Conservation (phyloP, 805 yeast species). For the Monosporozyma aerobia region DNA sequence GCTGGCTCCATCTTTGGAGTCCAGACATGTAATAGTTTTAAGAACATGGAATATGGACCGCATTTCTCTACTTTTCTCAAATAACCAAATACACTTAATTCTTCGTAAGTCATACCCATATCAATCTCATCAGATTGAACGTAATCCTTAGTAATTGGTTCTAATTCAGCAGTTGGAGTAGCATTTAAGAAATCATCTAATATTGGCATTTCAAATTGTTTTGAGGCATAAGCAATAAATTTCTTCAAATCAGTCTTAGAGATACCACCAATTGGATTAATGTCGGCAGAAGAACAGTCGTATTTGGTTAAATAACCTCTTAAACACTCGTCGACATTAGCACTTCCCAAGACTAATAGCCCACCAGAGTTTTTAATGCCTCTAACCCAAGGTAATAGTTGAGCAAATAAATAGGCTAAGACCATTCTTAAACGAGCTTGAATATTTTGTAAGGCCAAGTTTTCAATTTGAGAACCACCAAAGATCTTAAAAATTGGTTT, state of each 20-base stretch:
- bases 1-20: constrained; percentile 73
- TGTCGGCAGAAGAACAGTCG: constrained; percentile 95
- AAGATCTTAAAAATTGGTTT: constrained; percentile 81
- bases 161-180: constrained; percentile 95
- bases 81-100: constrained; percentile 81
- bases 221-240: constrained; percentile 74
- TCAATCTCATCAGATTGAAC: constrained; percentile 95
- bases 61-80: constrained; percentile 87
- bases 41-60: constrained; percentile 93
- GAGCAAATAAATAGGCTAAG: constrained; percentile 85
- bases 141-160: constrained; percentile 85
- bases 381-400: constrained; percentile 90
- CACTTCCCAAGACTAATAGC: constrained; percentile 83
- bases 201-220: constrained; percentile 64
- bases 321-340: constrained; percentile 93
- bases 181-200: constrained; percentile 75
- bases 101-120: constrained; percentile 98
- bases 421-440: constrained; percentile 97
- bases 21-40: constrained; percentile 88
- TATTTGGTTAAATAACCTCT: constrained; percentile 94
- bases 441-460: constrained; percentile 89
- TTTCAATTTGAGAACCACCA: constrained; percentile 89
- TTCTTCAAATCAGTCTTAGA: constrained; percentile 86
- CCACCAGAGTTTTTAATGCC: constrained; percentile 55
- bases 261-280: constrained; percentile 97